Evolutionary conservation across 768 basidiomycete species (phyloP).

Genomic region (Trametes meyenii): DNA sequence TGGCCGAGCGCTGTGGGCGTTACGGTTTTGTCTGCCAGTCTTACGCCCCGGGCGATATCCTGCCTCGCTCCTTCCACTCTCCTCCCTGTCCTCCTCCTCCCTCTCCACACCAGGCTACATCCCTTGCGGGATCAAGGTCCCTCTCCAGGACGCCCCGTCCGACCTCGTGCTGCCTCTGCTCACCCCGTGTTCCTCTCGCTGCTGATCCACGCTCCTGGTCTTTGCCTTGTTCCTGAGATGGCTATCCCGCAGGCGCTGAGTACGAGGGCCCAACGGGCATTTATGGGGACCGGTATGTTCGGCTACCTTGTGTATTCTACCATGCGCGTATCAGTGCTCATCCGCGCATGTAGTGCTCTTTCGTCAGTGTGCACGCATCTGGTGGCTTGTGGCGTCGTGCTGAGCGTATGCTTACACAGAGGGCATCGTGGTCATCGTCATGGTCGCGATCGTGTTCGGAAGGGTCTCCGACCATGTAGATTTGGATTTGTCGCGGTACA

Average conservation of each 20-base stretch:
- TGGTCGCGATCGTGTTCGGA: slow-evolving; percentile 74
- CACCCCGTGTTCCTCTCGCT: not conserved
- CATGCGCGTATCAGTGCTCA: not conserved
- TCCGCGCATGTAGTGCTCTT: slow-evolving; percentile 46
- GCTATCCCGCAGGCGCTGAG: slow-evolving; percentile 71
- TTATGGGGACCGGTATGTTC: slow-evolving; percentile 68
- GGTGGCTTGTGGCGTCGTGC: not conserved
- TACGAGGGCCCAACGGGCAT: slow-evolving; percentile 71
- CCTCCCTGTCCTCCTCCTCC: not conserved
- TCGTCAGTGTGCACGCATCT: slow-evolving; percentile 50
- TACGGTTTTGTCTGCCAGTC: not conserved
- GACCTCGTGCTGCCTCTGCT: not conserved
- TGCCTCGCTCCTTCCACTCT: slow-evolving; percentile 11
- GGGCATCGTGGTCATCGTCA: slow-evolving; percentile 70
- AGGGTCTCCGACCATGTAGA: slow-evolving; percentile 58
- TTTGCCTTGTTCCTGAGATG: slow-evolving; percentile 45
- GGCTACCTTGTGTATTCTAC: slow-evolving; percentile 4
- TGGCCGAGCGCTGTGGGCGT: not conserved
- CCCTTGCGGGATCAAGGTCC: not conserved
- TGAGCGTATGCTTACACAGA: slow-evolving; percentile 45
- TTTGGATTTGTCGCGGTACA: slow-evolving; percentile 49
- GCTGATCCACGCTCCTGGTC: not conserved
- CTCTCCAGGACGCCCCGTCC: slow-evolving; percentile 13
- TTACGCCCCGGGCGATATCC: not conserved
- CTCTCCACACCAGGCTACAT: not conserved